Base-by-base conservation (phyloP, 768 basidiomycete genomes). In the Pisolithus tinctorius region DNA sequence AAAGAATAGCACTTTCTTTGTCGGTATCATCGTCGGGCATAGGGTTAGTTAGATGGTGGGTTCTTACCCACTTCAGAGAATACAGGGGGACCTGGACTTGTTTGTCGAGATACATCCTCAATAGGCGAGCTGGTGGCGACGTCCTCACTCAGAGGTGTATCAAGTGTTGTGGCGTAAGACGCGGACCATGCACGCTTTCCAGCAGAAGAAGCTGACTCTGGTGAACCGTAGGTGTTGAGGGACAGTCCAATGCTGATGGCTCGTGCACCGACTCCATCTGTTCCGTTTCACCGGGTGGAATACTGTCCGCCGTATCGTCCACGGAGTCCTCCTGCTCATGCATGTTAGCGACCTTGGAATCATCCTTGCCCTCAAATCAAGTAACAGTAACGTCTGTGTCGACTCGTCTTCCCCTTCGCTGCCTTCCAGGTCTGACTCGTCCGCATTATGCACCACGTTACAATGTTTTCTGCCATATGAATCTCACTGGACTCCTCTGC, bases 401-500 rank as follows among this genome's bases (percentile, higher is more conserved):
- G 58, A 54, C 26, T 66, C 51, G 1, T 23, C 41, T 46, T 11
- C 42, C 1, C 47, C 53, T 14, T 53, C 51, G 6, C 46, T 47
- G n/a, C 20, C 17, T 44, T 48, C 54, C n/a, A 44, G 46, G 4
- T 27, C 50, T 17, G 42, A 43, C 34, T 4, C 42, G 27, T 27
- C 48, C 37, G 27, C 20, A 9, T 29, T 39, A 11, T 31, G 39
- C 29, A 30, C 5, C 56, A 8, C 57, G 59, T 36, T 36, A 29
- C 25, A 45, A 26, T 4, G 9, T 17, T 16, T 13, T 45, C 26
- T 4, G 53, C 14, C 48, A 57, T 55, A 1, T 51, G 51, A 3
- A 62, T 3, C 20, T 71, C 72, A 27, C 63, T 74, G n/a, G 71
- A 73, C 27, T 75, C 75, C 44, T 70, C 62, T 8, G 73, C 66